Base-by-base conservation (phyloP, 75 land plant genomes). In the Azolla pinnata region DNA sequence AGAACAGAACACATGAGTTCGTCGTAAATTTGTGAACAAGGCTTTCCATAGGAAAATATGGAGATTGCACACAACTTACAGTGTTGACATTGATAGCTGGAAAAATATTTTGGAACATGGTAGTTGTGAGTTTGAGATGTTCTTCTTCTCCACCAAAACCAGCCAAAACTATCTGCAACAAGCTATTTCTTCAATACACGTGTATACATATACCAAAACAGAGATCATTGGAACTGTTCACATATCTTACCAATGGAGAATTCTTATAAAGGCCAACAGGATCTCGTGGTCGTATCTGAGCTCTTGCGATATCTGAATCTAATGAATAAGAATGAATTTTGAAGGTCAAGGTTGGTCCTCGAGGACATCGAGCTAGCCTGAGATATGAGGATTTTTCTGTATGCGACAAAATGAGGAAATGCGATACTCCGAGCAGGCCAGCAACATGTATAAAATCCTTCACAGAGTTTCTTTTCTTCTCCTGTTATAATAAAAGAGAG, bases 121-220 rank as follows among this genome's bases (percentile, higher is more conserved):
- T 75, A 12, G 86, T 75, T 27, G 79, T 69, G 21, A 90, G 86
- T 72, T 82, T 95, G 33, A 90, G 63, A 44, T 95, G 99, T 61
- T 83, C 81, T 20, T 80, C 99, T 29, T 81, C 86, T 52, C 81
- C 62, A 2, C 85, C 83, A 71, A 95, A 95, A 20, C 99, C 99
- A 73, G 97, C 84, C 40, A 95, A 75, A 25, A 95, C 97, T 64
- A 95, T 85, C 99, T 93, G 71, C n/a, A n/a, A n/a, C n/a, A n/a
- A n/a, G n/a, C n/a, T n/a, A n/a, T n/a, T n/a, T n/a, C n/a, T n/a
- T n/a, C n/a, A n/a, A n/a, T n/a, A n/a, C n/a, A n/a, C n/a, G n/a
- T n/a, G n/a, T n/a, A n/a, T n/a, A n/a, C n/a, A n/a, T n/a, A n/a
- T n/a, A n/a, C n/a, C n/a, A n/a, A n/a, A n/a, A n/a, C n/a, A n/a